phyloP scores from a whole-genome alignment of 345 rosid genomes.

The Iberis pinnata region DNA sequence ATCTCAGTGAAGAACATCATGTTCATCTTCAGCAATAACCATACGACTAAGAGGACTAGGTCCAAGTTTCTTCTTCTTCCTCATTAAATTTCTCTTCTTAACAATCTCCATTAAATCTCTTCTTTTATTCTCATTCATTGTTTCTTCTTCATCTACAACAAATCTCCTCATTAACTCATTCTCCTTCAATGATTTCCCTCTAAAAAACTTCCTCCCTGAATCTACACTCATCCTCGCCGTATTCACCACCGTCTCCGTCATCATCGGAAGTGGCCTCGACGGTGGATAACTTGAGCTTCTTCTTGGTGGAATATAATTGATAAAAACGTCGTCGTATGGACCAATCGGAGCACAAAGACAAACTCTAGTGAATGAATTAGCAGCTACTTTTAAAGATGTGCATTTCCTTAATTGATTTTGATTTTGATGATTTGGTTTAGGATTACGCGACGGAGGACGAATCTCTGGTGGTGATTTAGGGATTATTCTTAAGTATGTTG shows the following conservation, averaged over 20 bases:
- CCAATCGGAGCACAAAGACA: conserved; percentile 84
- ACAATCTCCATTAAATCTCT: conserved; percentile 84
- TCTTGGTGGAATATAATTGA: conserved; percentile 68
- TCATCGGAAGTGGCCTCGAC: conserved; percentile 38
- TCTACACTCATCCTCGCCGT: conserved; percentile 40
- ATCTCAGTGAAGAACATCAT: neutral
- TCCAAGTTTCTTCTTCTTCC: conserved; percentile 51
- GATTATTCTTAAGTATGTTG: conserved; percentile 45
- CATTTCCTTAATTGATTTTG: conserved; percentile 51
- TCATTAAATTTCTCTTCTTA: conserved; percentile 48
- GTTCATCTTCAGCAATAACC: conserved; percentile 43
- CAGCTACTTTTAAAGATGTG: conserved; percentile 66
- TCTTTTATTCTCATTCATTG: conserved; percentile 61
- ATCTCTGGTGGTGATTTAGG: conserved; percentile 36
- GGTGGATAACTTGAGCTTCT: conserved; percentile 87
- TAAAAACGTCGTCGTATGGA: conserved; percentile 76
- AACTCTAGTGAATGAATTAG: conserved; percentile 66
- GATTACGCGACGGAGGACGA: conserved; percentile 33
- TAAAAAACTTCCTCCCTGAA: conserved; percentile 55
- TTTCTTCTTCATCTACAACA: conserved; percentile 80
- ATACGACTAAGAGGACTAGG: conserved; percentile 86
- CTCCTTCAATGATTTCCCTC: conserved; percentile 84
- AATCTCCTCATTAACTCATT: conserved; percentile 90
- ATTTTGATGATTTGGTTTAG: conserved; percentile 37
- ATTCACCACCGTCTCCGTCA: neutral